Conservation (phyloP, 108 stramenopile species). For the Seminavis robusta region DNA sequence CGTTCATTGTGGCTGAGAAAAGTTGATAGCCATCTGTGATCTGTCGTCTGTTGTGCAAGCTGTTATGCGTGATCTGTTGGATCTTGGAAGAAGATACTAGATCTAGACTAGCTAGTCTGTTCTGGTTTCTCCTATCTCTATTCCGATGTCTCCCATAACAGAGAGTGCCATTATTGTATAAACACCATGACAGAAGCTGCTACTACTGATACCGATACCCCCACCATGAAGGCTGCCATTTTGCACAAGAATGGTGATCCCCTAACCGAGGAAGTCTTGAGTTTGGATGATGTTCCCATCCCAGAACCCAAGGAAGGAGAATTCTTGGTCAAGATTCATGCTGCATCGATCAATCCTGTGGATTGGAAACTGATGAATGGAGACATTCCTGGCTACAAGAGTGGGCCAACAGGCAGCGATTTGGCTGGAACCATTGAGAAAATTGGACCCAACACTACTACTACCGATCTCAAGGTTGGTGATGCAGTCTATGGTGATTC, state of each 20-base stretch:
- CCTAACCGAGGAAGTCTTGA: slow-evolving; percentile 21
- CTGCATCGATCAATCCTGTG: slow-evolving; percentile 35
- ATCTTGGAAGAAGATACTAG: too few relatives aligned
- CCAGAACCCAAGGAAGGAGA: slow-evolving; percentile 5
- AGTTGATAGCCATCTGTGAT: too few relatives aligned
- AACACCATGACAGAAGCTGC: too few relatives aligned
- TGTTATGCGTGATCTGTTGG: too few relatives aligned
- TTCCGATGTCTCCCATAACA: too few relatives aligned
- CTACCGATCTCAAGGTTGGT: slow-evolving; percentile 6
- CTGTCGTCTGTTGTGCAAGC: too few relatives aligned
- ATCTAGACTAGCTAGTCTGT: too few relatives aligned
- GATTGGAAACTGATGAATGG: slow-evolving; percentile 34
- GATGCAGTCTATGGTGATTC: slow-evolving; percentile 18
- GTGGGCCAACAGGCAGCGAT: slow-evolving; percentile 6
- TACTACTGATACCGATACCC: too few relatives aligned
- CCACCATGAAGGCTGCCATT: slow-evolving; percentile 20
- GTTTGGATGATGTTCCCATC: slow-evolving; percentile 59
- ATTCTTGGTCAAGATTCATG: slow-evolving; percentile 25
- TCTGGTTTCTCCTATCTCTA: too few relatives aligned
- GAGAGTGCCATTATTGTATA: too few relatives aligned
- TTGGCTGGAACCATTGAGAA: slow-evolving; percentile 9
- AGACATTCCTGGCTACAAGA: slow-evolving; percentile 16
- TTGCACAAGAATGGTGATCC: slow-evolving; percentile 16
- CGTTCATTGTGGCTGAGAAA: too few relatives aligned
- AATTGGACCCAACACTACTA: slow-evolving; percentile 2